Evolutionary conservation across 148 eudicot genomes (phyloP), one percentile per base, ranked within the genome.

Genomic region (Amaranthus cruentus): DNA sequence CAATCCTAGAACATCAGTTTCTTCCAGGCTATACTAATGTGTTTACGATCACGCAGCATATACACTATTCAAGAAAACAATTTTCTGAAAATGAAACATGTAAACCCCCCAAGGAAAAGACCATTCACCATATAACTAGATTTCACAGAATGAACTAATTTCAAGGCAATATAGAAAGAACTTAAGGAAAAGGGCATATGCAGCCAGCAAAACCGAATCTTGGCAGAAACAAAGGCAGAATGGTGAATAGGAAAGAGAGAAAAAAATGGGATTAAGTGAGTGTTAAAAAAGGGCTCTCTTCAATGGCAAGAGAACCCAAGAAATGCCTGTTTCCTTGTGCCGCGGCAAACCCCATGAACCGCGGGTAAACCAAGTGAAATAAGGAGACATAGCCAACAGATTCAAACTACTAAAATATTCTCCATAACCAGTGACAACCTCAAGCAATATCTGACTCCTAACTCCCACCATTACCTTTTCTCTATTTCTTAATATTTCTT

Each of bases 301-400:
- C 74, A 79, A 85, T 74, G 82, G 71, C 80, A 90, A 85, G 90
- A 68, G 82, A 84, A 77, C 71, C 74, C 80, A 61, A 75, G 80
- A 84, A 84, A 84, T 77, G 79, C 66, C 42, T 90, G 93, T 90
- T 88, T 82, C 90, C 96, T 74, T 84, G 83, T 78, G 74, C 78
- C 81, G 85, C 75, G 81, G 93, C 97, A 90, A 84, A 82, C 85
- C 87, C 88, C 97, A 83, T 80, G 62, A 76, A 84, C 83, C 68
- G 68, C 88, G 96, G 92, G 77, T 55, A 18, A 50, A 78, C 77
- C 84, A 71, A 81, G 84, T 77, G 81, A 85, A 76, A 88, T 66
- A 6, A 86, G 91, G 89, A 82, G 89, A 92, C 97, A 90, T 62
- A 73, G 70, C 79, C 84, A 85, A 79, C 92, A 82, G 90, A 77